These are phyloP conservation scores for Trametes maxima DNA, from an alignment of 768 basidiomycete genomes.

Conservation along the genomic window DNA sequence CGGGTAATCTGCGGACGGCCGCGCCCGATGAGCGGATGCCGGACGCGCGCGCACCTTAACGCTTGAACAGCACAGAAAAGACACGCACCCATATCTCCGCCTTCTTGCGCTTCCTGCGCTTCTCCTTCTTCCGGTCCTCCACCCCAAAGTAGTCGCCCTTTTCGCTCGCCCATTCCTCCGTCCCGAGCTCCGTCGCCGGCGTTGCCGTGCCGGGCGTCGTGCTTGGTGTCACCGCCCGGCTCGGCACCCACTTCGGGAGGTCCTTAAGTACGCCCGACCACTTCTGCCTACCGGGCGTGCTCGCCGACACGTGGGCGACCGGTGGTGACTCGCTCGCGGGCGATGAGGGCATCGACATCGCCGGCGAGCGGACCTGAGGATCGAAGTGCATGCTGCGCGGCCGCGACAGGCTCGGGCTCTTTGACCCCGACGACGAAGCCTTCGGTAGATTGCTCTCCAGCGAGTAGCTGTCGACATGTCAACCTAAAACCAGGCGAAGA, in stretches of 20 bases:
- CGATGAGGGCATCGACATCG: constrained; percentile 11
- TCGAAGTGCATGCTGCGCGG: constrained; percentile 26
- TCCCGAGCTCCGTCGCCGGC: constrained; percentile 31
- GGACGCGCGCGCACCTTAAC: neutral
- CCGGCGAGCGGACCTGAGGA: neutral
- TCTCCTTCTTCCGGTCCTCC: constrained; percentile 42
- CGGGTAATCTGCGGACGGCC: constrained; percentile 65
- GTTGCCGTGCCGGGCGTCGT: constrained; percentile 29
- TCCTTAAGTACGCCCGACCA: constrained; percentile 46
- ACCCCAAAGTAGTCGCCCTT: constrained; percentile 22
- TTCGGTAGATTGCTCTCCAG: constrained; percentile 28
- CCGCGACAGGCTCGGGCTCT: constrained; percentile 15
- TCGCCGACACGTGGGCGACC: neutral
- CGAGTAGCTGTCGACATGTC: constrained; percentile 29
- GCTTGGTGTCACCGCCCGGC: constrained; percentile 30
- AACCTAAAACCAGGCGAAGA: neutral
- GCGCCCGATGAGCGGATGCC: neutral
- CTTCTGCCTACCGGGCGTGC: constrained; percentile 22
- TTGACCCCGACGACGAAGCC: neutral
- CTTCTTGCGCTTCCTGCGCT: constrained; percentile 61
- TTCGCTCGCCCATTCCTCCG: constrained; percentile 32
- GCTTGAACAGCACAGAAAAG: neutral
- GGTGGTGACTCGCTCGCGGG: constrained; percentile 17
- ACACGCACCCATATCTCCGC: constrained; percentile 73
- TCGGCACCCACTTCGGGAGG: constrained; percentile 36